Conservation (phyloP, 176 grass and related monocot genomes). For the Aegilops sharonensis region DNA sequence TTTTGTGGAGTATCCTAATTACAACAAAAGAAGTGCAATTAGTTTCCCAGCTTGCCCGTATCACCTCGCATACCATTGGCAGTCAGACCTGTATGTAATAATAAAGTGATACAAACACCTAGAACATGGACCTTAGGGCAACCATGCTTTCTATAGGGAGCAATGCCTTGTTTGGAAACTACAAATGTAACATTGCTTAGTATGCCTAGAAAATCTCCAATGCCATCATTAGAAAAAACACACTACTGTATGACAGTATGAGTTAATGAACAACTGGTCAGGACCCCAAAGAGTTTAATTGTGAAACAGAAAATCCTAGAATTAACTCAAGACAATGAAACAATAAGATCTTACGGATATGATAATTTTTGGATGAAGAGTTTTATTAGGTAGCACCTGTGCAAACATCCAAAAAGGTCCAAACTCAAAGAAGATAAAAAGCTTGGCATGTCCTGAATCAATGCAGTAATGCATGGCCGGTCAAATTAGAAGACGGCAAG, state of each 20-base stretch:
- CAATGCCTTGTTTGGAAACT: background rate
- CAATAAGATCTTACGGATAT: background rate
- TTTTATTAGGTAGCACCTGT: background rate
- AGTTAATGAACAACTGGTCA: background rate
- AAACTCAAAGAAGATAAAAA: background rate
- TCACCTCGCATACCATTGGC: background rate
- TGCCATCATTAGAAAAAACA: background rate
- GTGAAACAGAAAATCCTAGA: background rate
- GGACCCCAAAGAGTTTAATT: background rate
- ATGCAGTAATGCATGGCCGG: background rate
- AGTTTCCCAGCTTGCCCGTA: background rate
- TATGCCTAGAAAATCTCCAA: background rate
- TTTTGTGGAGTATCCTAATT: background rate
- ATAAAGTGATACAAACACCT: background rate
- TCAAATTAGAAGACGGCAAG: background rate
- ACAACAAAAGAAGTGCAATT: background rate
- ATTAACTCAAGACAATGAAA: background rate
- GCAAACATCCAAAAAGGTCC: background rate
- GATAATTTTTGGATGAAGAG: background rate
- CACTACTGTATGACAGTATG: background rate
- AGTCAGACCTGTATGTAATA: background rate
- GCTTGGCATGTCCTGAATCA: background rate
- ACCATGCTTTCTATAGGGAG: background rate
- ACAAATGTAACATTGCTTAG: background rate
- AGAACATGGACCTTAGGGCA: background rate